Percentiles rank a stretch among this genome's conserved stretches.
Conservation (phyloP, 495 filamentous ascomycete genomes). For the Penicillium silybi region DNA sequence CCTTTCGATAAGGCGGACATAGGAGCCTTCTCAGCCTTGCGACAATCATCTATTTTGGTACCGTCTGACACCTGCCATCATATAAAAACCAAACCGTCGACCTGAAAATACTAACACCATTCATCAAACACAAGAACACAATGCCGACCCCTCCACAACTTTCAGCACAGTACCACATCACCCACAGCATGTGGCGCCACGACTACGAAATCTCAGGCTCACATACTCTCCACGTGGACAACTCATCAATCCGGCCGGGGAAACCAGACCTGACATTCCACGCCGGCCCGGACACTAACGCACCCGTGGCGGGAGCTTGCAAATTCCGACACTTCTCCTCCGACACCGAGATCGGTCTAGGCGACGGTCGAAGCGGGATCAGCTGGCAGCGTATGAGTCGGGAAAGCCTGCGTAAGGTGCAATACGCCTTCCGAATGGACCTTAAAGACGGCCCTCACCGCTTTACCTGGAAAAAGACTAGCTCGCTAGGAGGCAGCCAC, state of each 20-base stretch:
- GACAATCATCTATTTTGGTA: background rate
- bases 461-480: slow-evolving; percentile 36
- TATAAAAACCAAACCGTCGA: background rate
- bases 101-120: background rate
- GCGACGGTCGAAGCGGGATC: slow-evolving; percentile 15
- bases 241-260: slow-evolving; percentile 21
- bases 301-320: slow-evolving; percentile 25
- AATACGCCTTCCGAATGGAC: slow-evolving; percentile 27
- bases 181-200: slow-evolving; percentile 22
- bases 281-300: slow-evolving; percentile 19
- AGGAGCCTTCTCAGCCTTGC: background rate
- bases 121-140: too few relatives aligned
- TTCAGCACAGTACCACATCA: slow-evolving; percentile 19
- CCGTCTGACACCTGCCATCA: background rate
- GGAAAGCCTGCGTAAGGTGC: slow-evolving; percentile 12
- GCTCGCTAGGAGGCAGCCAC: slow-evolving; percentile 18
- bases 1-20: background rate
- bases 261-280: slow-evolving; percentile 37
- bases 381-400: slow-evolving; percentile 26
- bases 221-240: slow-evolving; percentile 27
- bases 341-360: slow-evolving; percentile 29
- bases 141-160: slow-evolving; percentile 6
- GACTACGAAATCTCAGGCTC: slow-evolving; percentile 28
- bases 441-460: slow-evolving; percentile 1
- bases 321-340: slow-evolving; percentile 36